Conservation (phyloP, 305 asterid species). For the Ilex paraguariensis region DNA sequence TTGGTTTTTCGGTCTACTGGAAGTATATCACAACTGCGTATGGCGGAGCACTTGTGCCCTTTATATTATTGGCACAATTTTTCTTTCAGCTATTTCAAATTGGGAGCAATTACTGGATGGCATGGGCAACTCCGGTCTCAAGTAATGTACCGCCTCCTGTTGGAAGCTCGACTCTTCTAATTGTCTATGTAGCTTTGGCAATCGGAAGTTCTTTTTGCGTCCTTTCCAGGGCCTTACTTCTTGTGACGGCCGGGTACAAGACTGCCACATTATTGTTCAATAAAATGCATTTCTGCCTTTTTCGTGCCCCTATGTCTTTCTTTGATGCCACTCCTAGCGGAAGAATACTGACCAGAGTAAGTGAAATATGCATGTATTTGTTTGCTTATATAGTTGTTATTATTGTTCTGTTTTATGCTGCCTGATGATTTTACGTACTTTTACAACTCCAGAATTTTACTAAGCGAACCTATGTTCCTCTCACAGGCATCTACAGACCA, state of each 20-base stretch:
- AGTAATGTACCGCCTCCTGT: not conserved
- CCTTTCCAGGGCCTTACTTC: not conserved
- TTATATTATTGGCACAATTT: conserved; percentile 4
- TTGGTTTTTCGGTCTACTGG: conserved; percentile 4
- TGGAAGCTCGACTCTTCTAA: not conserved
- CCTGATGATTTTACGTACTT: too few species aligned
- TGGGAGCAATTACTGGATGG: conserved; percentile 5
- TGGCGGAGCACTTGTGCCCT: conserved; percentile 3
- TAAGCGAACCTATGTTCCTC: not conserved
- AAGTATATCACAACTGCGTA: conserved; percentile 1
- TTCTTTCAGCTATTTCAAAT: conserved; percentile 6
- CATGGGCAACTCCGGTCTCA: conserved; percentile 1
- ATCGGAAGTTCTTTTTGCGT: conserved; percentile 1
- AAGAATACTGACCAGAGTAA: conserved; percentile 4
- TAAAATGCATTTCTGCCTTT: conserved; percentile 4
- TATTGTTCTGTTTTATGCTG: not conserved
- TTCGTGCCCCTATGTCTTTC: conserved; percentile 8
- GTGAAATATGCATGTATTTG: not conserved
- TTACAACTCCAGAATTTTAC: not conserved
- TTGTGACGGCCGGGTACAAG: conserved; percentile 4
- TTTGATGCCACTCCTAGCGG: conserved; percentile 7
- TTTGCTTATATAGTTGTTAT: not conserved
- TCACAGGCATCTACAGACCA: conserved; percentile 87
- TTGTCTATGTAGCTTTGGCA: conserved; percentile 5
- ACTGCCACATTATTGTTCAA: conserved; percentile 1